Percentiles rank a stretch among this genome's conserved stretches.
These are phyloP conservation scores for Aspergillus sp. DNA, from an alignment of 2,329 filamentous ascomycete species.

Conservation along the genomic window DNA sequence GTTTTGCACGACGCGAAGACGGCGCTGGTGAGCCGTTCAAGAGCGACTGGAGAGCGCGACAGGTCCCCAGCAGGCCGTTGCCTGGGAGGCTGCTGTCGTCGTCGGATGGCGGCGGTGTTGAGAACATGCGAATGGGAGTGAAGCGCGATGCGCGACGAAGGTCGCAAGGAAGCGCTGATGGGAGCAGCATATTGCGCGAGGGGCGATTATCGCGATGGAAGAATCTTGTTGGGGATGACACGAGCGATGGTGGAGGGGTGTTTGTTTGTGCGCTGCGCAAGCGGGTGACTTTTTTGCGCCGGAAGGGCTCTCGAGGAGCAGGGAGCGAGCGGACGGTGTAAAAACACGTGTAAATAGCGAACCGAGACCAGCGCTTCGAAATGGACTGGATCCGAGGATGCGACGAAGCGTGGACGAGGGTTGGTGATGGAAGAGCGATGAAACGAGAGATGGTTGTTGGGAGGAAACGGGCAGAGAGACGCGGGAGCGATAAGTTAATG, in stretches of 20 bases:
- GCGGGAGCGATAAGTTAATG: conserved; percentile 24
- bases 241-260: conserved; percentile 3
- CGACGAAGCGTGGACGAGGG: conserved; percentile 49
- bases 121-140: conserved; percentile 35
- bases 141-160: conserved; percentile 37
- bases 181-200: conserved; percentile 42
- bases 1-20: conserved; percentile 33
- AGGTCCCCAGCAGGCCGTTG: conserved; percentile 42
- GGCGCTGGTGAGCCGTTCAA: conserved; percentile 41
- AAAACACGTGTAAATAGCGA: conserved; percentile 19
- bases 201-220: background rate
- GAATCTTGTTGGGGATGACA: conserved; percentile 7
- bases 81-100: conserved; percentile 31
- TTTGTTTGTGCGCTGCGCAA: conserved; percentile 23
- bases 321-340: conserved; percentile 13
- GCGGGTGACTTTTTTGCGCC: conserved; percentile 31
- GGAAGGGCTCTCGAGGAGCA: conserved; percentile 27
- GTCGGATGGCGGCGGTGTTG: conserved; percentile 41
- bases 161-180: conserved; percentile 48
- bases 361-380: conserved; percentile 23
- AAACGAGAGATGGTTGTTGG: conserved; percentile 11
- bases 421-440: conserved; percentile 46
- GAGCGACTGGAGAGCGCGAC: conserved; percentile 44
- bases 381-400: conserved; percentile 24
- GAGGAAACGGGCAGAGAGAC: conserved; percentile 11